These are phyloP conservation scores for Cyclotella kingstonii DNA, from an alignment of 108 stramenopile genomes.

Conservation along the genomic window DNA sequence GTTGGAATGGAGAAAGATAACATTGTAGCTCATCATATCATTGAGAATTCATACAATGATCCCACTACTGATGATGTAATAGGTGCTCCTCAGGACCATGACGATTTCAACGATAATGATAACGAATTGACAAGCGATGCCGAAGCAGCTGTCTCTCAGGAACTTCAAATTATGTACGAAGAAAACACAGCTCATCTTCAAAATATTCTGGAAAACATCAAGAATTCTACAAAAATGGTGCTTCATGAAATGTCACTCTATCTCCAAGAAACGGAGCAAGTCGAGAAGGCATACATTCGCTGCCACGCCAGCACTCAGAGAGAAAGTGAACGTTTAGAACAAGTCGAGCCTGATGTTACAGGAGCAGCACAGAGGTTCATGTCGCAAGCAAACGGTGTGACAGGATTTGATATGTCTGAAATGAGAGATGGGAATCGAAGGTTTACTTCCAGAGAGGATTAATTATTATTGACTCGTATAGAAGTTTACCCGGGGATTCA, in stretches of 20 bases:
- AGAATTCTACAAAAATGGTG: constrained; percentile 40
- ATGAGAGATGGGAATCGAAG: not conserved
- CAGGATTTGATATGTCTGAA: not conserved
- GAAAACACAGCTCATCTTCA: constrained; percentile 28
- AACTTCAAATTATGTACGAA: constrained; percentile 18
- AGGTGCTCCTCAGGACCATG: not conserved
- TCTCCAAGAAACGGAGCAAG: constrained; percentile 32
- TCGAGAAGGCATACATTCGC: constrained; percentile 34
- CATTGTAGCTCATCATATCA: no score
- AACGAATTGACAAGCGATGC: constrained; percentile 16
- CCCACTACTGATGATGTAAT: not conserved
- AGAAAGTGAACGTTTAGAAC: constrained; percentile 48
- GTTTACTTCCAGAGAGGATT: not conserved
- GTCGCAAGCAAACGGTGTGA: constrained; percentile 4
- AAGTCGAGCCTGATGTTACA: constrained; percentile 59
- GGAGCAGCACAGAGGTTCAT: constrained; percentile 13
- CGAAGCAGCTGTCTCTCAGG: constrained; percentile 9
- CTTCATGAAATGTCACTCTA: constrained; percentile 47
- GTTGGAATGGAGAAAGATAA: no score
- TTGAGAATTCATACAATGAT: not conserved
- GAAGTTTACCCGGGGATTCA: no score
- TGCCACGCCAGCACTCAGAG: constrained; percentile 40
- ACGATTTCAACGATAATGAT: constrained; percentile 1
- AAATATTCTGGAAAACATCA: constrained; percentile 22
- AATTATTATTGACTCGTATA: no score